phyloP scores from a whole-genome alignment of 1,284 basidiomycete genomes.

The Papiliotrema laurentii region DNA sequence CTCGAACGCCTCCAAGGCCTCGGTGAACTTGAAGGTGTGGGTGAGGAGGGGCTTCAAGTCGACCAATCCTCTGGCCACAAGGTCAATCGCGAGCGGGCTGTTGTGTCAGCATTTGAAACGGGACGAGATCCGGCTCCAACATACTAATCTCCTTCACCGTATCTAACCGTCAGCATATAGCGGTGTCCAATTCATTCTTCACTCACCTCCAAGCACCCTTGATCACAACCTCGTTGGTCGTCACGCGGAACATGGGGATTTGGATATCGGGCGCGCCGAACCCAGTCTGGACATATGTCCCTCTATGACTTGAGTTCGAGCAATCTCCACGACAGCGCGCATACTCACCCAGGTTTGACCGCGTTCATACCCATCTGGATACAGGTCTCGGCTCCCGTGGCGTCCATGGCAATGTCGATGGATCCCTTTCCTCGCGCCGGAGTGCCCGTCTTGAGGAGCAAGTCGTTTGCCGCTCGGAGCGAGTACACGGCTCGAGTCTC shows the following conservation, averaged over 20 bases:
- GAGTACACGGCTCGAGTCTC: constrained; percentile 55
- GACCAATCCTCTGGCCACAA: constrained; percentile 54
- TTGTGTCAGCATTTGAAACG: background rate
- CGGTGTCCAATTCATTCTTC: background rate
- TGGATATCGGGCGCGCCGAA: constrained; percentile 42
- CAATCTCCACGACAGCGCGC: background rate
- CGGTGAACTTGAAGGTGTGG: constrained; percentile 58
- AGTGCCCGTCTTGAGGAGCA: constrained; percentile 49
- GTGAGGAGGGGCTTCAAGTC: constrained; percentile 55
- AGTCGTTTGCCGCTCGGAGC: constrained; percentile 48
- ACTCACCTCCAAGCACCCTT: constrained; percentile 47
- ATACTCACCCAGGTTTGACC: constrained; percentile 58
- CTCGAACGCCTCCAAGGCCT: constrained; percentile 56
- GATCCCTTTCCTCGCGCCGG: constrained; percentile 50
- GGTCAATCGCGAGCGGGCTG: constrained; percentile 52
- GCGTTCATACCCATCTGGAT: constrained; percentile 56
- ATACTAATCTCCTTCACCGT: constrained; percentile 41
- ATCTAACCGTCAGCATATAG: constrained; percentile 8
- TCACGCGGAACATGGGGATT: constrained; percentile 43
- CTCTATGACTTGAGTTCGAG: constrained; percentile 13
- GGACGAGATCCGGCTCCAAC: constrained; percentile 1
- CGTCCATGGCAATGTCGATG: constrained; percentile 59
- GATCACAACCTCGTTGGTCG: constrained; percentile 44
- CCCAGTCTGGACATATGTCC: constrained; percentile 44
- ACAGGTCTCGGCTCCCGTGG: constrained; percentile 60